Evolutionary conservation across 441 rosid genomes (phyloP).

Genomic region (Cnidoscolus chayamansa): DNA sequence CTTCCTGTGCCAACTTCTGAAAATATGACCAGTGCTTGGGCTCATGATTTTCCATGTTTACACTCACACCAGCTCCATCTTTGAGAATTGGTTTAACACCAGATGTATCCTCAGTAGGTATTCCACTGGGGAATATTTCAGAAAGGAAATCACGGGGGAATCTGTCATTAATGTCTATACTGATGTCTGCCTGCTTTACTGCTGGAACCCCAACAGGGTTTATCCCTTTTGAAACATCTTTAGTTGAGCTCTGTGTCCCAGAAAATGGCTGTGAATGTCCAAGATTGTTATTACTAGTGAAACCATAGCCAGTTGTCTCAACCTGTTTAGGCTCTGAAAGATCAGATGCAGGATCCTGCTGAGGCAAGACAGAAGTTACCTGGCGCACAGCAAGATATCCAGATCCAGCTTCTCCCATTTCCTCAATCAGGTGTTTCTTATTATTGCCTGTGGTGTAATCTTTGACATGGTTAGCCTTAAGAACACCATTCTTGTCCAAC

Average conservation of each 20-base stretch:
- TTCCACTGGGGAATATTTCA: conserved; percentile 61
- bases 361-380: conserved; percentile 23
- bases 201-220: conserved; percentile 34
- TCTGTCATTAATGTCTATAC: conserved; percentile 74
- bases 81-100: conserved; percentile 40
- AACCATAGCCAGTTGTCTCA: conserved; percentile 18
- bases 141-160: conserved; percentile 80
- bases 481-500: conserved; percentile 32
- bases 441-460: conserved; percentile 23
- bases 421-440: conserved; percentile 23
- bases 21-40: conserved; percentile 87
- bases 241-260: conserved; percentile 29
- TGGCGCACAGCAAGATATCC: conserved; percentile 32
- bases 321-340: conserved; percentile 19
- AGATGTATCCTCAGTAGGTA: conserved; percentile 42
- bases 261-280: conserved; percentile 25
- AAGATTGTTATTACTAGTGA: conserved; percentile 11
- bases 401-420: conserved; percentile 29
- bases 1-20: conserved; percentile 69
- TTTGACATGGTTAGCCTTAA: conserved; percentile 20
- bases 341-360: conserved; percentile 27
- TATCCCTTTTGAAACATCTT: conserved; percentile 38
- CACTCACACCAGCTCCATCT: conserved; percentile 69
- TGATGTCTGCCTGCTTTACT: conserved; percentile 52
- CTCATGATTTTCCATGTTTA: conserved; percentile 71